Base-by-base conservation (phyloP, 495 filamentous ascomycete genomes). In the Trichoderma virens region DNA sequence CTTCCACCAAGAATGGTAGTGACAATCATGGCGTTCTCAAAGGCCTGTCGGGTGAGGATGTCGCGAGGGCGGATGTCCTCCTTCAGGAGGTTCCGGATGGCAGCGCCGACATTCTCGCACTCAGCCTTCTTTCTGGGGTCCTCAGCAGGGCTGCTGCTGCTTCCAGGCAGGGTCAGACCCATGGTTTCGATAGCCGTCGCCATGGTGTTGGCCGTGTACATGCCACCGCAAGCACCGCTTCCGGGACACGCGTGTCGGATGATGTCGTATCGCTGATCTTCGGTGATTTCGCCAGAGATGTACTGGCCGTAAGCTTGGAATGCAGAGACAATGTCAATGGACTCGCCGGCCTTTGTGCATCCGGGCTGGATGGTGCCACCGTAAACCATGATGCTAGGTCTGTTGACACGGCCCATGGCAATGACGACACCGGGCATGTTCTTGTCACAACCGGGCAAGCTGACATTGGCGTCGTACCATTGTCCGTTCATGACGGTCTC, bases 131-230 rank as follows among this genome's bases (percentile, higher is more conserved):
- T 98, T 70, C 83, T 88, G 66, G 86, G 81, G 51, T 91, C 92
- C 70, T 93, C 91, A 61, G 94, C 94, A 25, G 93, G 92, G 75
- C 90, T 92, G 68, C 92, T 93, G 18, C 91, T 96, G 31, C 92
- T 96, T 5, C 95, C 94, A 14, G 94, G 91, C 32, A 98, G 83
- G 4, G 91, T 91, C 89, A 98, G 93, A 63, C 94, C 94, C 84
- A 98, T 91, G 39, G 87, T 85, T 77, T 98, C 94, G 67, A 97
- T 95, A n/a, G 93, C 93, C 5, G 88, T 88, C 56, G 94, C 94
- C 92, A 98, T 96, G 60, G 94, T 98, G 82, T 98, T 98, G 63
- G 94, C 94, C 20, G 94, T 98, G 80, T 98, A 98, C 94, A 98
- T 98, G 65, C 94, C 94, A 71, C 94, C 94, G 72, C 94, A 98